Percentiles rank a stretch among this genome's conserved stretches.
Evolutionary conservation across 495 filamentous ascomycete species (phyloP).

Genomic region (Astrothelium subdiscretum): DNA sequence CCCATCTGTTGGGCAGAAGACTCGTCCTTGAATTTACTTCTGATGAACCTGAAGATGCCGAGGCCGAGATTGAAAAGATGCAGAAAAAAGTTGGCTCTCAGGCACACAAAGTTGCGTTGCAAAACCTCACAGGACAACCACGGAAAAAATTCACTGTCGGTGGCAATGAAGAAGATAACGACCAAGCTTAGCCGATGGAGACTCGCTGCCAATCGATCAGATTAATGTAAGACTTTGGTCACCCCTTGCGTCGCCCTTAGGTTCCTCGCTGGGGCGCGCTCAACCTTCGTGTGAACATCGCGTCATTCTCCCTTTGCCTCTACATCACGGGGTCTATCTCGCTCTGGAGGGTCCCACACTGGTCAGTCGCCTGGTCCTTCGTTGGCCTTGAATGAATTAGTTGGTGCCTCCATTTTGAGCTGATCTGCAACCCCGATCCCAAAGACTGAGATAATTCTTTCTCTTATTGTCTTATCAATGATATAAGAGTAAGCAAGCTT

Average conservation of each 20-base stretch:
- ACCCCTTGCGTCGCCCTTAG: background rate
- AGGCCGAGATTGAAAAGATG: slow-evolving; percentile 93
- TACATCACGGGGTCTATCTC: background rate
- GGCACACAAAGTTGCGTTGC: slow-evolving; percentile 74
- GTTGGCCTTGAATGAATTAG: too few relatives aligned
- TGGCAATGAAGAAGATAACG: slow-evolving; percentile 45
- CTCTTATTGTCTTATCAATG: too few relatives aligned
- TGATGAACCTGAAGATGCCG: slow-evolving; percentile 74
- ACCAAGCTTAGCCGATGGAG: background rate
- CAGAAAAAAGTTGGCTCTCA: slow-evolving; percentile 86
- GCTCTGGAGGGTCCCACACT: background rate
- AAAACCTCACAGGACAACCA: slow-evolving; percentile 67
- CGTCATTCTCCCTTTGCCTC: background rate
- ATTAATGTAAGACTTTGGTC: background rate
- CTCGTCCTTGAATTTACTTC: slow-evolving; percentile 85
- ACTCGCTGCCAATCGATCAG: background rate
- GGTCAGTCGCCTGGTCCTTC: background rate
- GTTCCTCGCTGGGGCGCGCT: background rate
- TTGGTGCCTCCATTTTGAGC: too few relatives aligned
- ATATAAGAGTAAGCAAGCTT: too few relatives aligned
- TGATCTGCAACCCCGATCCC: too few relatives aligned
- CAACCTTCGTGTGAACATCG: background rate
- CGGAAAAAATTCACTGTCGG: slow-evolving; percentile 82
- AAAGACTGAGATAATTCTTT: too few relatives aligned
- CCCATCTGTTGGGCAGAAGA: slow-evolving; percentile 80